Base-by-base conservation (phyloP, 106 monocot genomes). In the Triglochin maritima region DNA sequence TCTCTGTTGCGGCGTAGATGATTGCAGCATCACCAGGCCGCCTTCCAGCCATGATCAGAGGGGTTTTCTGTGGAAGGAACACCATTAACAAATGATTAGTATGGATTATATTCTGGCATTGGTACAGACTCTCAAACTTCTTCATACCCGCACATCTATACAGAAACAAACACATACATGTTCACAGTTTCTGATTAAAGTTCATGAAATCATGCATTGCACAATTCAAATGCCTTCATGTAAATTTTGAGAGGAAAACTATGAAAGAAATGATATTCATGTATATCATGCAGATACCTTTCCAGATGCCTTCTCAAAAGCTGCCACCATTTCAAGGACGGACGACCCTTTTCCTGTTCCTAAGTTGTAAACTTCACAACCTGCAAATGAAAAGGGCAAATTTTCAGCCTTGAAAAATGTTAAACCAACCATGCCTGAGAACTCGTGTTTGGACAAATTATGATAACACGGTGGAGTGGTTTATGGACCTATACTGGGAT, bases 331-430 rank as follows among this genome's bases (percentile, higher is more conserved):
- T 78, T 94, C 89, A 59, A 86, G 49, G 56, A 86, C 89, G 12
- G 89, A 82, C 52, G 89, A 86, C 57, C 93, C 93, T 72, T 84
- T 89, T 51, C 93, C 93, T 17, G 93, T 94, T 43, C 93, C 93
- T 53, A 94, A 74, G 52, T 94, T 89, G 57, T 89, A 94, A 46
- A 78, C 86, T 76, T 86, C 86, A 75, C 89, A 94, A 8, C 93
- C 93, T 94, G 76, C 7, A 47, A 47, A 29, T 29, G 29, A 29
- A 14, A 7, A 8, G 1, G 17, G 52, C 43, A 68, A 52, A 7
- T 6, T 41, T 60, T 60, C 15, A 29, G 29, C 29, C 29, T 29
- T 29, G 29, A 29, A 29, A 29, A 29, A 29, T 29, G 29, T 29
- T 29, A 29, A 29, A 29, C 29, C 29, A 29, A 29, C 29, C 29